Conservation (phyloP, 2,329 filamentous ascomycete genomes). For the Botrytis deweyae region DNA sequence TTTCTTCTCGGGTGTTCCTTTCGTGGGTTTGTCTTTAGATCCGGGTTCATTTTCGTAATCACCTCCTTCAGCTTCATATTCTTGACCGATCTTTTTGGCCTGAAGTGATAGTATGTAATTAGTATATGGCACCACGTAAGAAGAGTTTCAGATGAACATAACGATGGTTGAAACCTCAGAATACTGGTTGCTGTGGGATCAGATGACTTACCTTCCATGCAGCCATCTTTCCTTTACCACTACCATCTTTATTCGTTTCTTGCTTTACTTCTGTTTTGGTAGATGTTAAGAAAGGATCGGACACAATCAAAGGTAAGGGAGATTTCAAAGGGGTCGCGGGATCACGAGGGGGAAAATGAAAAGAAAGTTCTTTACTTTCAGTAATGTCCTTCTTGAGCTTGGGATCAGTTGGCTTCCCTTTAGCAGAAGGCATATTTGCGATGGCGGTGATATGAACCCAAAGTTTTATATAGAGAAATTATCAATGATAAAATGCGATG, state of each 20-base stretch:
- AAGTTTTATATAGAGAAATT: neutral
- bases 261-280: slow-evolving; percentile 22
- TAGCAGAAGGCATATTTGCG: slow-evolving; percentile 44
- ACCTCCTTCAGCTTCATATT: slow-evolving; percentile 44
- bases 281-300: slow-evolving; percentile 4
- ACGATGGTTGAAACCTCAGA: neutral
- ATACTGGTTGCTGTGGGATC: neutral
- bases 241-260: slow-evolving; percentile 4
- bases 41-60: slow-evolving; percentile 45
- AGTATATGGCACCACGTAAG: neutral
- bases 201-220: slow-evolving; percentile 45
- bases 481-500: neutral
- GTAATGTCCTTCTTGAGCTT: slow-evolving; percentile 47
- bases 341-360: neutral
- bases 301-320: neutral
- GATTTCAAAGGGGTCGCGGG: neutral
- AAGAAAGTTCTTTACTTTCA: slow-evolving; percentile 37
- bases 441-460: neutral
- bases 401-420: slow-evolving; percentile 47
- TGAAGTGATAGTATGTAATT: slow-evolving; percentile 23
- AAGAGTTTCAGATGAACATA: neutral
- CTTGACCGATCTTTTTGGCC: slow-evolving; percentile 45
- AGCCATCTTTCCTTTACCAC: slow-evolving; percentile 47
- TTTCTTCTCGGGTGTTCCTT: slow-evolving; percentile 44
- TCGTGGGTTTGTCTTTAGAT: slow-evolving; percentile 46